A percentile compares a stretch with the other conserved stretches of the same genome.
These are phyloP conservation scores for Parmelia sp. DNA, from an alignment of 495 filamentous ascomycete species.

Conservation along the genomic window DNA sequence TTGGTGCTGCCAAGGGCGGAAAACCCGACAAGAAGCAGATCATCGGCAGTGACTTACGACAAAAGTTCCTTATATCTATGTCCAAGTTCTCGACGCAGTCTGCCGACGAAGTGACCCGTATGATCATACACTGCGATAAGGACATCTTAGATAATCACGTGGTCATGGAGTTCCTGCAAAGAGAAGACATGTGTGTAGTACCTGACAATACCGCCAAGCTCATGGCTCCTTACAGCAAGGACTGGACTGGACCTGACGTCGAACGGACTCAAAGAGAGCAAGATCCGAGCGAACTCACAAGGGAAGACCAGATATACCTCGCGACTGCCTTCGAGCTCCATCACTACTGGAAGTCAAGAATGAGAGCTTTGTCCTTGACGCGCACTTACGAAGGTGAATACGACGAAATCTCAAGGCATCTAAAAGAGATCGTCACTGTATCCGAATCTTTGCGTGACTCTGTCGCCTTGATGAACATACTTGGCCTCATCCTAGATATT, in stretches of 20 bases:
- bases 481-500: slow-evolving; percentile 92
- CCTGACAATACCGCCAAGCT: slow-evolving; percentile 85
- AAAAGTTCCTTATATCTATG: slow-evolving; percentile 87
- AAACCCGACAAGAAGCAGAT: slow-evolving; percentile 96
- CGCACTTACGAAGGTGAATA: slow-evolving; percentile 83
- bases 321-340: slow-evolving; percentile 90
- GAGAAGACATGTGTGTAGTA: slow-evolving; percentile 84
- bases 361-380: slow-evolving; percentile 82
- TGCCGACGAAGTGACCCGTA: slow-evolving; percentile 76
- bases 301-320: slow-evolving; percentile 92
- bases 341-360: slow-evolving; percentile 98
- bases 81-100: slow-evolving; percentile 79
- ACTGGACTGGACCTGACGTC: slow-evolving; percentile 90
- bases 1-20: slow-evolving; percentile 58
- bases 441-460: slow-evolving; percentile 87
- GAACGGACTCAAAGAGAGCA: slow-evolving; percentile 72
- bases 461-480: slow-evolving; percentile 86
- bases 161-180: slow-evolving; percentile 96
- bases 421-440: slow-evolving; percentile 74
- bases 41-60: slow-evolving; percentile 84
- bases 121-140: slow-evolving; percentile 91
- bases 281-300: slow-evolving; percentile 80
- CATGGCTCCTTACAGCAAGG: slow-evolving; percentile 90
- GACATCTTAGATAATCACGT: slow-evolving; percentile 86
- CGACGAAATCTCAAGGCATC: slow-evolving; percentile 76